phyloP scores from a whole-genome alignment of 1,284 basidiomycete genomes.

The Boletus sp. region DNA sequence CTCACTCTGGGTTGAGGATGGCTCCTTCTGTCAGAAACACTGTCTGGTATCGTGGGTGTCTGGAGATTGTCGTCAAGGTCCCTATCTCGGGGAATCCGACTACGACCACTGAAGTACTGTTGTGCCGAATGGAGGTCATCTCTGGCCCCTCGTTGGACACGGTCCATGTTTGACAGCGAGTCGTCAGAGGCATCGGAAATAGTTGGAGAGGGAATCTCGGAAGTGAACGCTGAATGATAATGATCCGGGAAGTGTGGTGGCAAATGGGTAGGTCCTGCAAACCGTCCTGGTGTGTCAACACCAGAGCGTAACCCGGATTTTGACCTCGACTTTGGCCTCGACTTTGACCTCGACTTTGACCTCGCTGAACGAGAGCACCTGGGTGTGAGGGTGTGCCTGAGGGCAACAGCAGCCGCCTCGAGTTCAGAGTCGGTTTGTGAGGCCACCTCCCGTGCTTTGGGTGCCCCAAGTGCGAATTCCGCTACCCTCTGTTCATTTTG shows the following conservation, averaged over 20 bases:
- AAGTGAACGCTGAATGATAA: conserved; percentile 10
- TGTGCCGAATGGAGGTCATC: conserved; percentile 52
- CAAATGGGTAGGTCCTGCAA: conserved; percentile 61
- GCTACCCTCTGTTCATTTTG: conserved; percentile 20
- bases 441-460: conserved; percentile 35
- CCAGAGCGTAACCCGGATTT: conserved; percentile 52
- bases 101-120: conserved; percentile 45
- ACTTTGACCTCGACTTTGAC: conserved; percentile 46
- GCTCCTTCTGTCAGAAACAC: conserved; percentile 34
- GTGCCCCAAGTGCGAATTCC: conserved; percentile 20
- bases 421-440: conserved; percentile 32
- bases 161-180: conserved; percentile 27
- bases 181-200: conserved; percentile 38
- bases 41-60: conserved; percentile 60
- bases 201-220: conserved; percentile 42
- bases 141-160: conserved; percentile 46
- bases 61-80: conserved; percentile 53
- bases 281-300: conserved; percentile 76
- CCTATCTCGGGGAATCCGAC: conserved; percentile 52
- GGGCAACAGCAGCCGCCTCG: conserved; percentile 39
- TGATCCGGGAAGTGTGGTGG: conserved; percentile 40
- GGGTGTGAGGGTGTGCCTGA: conserved; percentile 34
- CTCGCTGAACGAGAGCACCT: conserved; percentile 36
- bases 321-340: conserved; percentile 44
- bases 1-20: conserved; percentile 38